Evolutionary conservation across 2,329 filamentous ascomycete genomes (phyloP).

Genomic region (Dissoconium aciculare): DNA sequence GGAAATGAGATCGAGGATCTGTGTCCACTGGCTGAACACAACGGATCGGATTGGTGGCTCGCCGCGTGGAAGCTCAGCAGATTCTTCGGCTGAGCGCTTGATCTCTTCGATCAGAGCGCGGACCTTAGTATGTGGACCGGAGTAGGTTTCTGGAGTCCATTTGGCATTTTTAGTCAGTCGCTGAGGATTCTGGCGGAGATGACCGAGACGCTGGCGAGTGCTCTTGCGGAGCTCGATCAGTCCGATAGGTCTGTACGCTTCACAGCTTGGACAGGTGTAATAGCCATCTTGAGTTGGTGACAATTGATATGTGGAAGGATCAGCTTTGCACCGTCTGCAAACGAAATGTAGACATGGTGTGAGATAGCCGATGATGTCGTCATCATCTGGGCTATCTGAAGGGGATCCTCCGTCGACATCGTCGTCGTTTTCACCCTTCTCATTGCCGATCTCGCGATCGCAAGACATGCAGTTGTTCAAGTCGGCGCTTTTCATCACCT

Average conservation of each 20-base stretch:
- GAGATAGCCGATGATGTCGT: constrained; percentile 59
- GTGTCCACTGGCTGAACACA: constrained; percentile 92
- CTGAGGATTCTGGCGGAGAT: constrained; percentile 40
- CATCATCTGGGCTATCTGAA: constrained; percentile 33
- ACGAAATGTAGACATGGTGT: constrained; percentile 78
- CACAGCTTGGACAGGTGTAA: constrained; percentile 55
- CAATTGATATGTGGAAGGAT: constrained; percentile 38
- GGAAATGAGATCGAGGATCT: constrained; percentile 83
- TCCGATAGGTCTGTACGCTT: constrained; percentile 44
- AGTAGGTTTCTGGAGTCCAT: constrained; percentile 50
- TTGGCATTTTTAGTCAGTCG: constrained; percentile 33
- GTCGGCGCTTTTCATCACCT: constrained; percentile 68
- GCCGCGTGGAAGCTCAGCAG: constrained; percentile 39
- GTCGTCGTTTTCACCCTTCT: constrained; percentile 33
- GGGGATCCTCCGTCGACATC: constrained; percentile 32
- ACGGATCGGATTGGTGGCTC: constrained; percentile 68
- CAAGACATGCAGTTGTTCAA: constrained; percentile 61
- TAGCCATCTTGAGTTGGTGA: constrained; percentile 28
- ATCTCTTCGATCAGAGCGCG: constrained; percentile 65
- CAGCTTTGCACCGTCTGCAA: constrained; percentile 51
- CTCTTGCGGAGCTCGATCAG: constrained; percentile 55
- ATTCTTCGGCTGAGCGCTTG: constrained; percentile 47
- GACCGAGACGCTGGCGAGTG: constrained; percentile 32
- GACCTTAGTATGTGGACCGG: constrained; percentile 85
- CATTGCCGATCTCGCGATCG: constrained; percentile 40